phyloP scores from a whole-genome alignment of 768 basidiomycete species.

The Rhizopogon rudus region DNA sequence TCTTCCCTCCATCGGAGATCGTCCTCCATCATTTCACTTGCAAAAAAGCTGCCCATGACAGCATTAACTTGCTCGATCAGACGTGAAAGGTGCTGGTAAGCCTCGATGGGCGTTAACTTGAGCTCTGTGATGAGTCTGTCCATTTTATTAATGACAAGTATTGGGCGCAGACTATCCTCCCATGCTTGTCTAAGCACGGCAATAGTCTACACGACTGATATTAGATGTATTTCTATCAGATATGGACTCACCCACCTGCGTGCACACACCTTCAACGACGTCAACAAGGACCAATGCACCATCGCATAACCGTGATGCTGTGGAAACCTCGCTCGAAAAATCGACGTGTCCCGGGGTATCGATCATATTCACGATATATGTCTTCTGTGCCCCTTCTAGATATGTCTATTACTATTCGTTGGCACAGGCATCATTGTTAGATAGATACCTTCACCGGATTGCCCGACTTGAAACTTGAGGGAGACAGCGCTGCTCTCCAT shows the following conservation, averaged over 20 bases:
- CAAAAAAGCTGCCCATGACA: constrained; percentile 96
- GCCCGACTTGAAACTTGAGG: constrained; percentile 78
- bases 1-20: constrained; percentile 93
- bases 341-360: constrained; percentile 99
- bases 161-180: constrained; percentile 81
- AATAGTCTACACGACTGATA: constrained; percentile 60
- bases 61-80: constrained; percentile 97
- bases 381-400: constrained; percentile 54
- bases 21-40: constrained; percentile 94
- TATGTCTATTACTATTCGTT: constrained; percentile 28
- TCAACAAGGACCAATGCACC: constrained; percentile 95
- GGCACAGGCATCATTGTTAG: constrained; percentile 1
- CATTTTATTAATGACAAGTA: constrained; percentile 96
- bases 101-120: constrained; percentile 85
- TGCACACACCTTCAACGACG: constrained; percentile 97
- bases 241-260: constrained; percentile 65
- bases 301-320: constrained; percentile 89
- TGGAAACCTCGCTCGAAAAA: constrained; percentile 96
- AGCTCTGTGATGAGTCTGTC: constrained; percentile 94
- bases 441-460: constrained; percentile 51
- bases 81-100: constrained; percentile 89
- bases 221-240: background rate
- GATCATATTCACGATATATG: constrained; percentile 90
- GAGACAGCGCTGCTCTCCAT: constrained; percentile 98
- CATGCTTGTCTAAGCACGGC: constrained; percentile 94